phyloP scores from a whole-genome alignment of 768 basidiomycete genomes.

The Dacryopinax primogenitus region DNA sequence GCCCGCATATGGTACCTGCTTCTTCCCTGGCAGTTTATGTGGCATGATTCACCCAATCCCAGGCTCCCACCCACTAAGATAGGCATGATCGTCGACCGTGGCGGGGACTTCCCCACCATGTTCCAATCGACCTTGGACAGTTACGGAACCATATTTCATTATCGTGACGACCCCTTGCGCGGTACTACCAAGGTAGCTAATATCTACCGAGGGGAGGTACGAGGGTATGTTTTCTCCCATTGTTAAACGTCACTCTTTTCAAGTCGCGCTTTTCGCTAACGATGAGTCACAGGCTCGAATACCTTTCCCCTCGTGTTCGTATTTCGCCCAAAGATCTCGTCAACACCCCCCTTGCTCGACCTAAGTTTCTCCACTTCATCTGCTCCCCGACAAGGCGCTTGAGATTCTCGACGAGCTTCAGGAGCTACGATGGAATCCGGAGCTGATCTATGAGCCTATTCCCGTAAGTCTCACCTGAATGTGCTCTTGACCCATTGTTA shows the following conservation, averaged over 20 bases:
- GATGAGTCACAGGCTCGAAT: slow-evolving; percentile 53
- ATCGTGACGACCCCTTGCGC: slow-evolving; percentile 43
- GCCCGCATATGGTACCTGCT: slow-evolving; percentile 57
- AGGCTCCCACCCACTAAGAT: slow-evolving; percentile 55
- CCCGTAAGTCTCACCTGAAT: slow-evolving; percentile 40
- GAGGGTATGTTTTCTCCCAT: slow-evolving; percentile 39
- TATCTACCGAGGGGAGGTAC: slow-evolving; percentile 55
- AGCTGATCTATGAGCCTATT: slow-evolving; percentile 72
- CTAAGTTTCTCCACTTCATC: slow-evolving; percentile 62
- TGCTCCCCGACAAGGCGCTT: slow-evolving; percentile 61
- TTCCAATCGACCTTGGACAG: slow-evolving; percentile 43
- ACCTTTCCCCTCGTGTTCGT: slow-evolving; percentile 56
- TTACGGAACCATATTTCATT: slow-evolving; percentile 75
- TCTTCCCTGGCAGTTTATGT: neutral
- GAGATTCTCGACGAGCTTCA: slow-evolving; percentile 53
- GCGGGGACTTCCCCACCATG: slow-evolving; percentile 54
- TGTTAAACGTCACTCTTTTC: slow-evolving; percentile 12
- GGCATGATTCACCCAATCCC: neutral
- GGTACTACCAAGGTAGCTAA: slow-evolving; percentile 65
- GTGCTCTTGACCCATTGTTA: slow-evolving; percentile 5
- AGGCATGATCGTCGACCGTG: slow-evolving; percentile 77
- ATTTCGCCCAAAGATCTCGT: slow-evolving; percentile 58
- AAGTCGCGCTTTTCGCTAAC: neutral
- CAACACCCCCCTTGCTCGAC: slow-evolving; percentile 36
- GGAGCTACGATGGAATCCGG: slow-evolving; percentile 47